Base-by-base conservation (phyloP, 495 filamentous ascomycete genomes). In the Penicillium paxilli region DNA sequence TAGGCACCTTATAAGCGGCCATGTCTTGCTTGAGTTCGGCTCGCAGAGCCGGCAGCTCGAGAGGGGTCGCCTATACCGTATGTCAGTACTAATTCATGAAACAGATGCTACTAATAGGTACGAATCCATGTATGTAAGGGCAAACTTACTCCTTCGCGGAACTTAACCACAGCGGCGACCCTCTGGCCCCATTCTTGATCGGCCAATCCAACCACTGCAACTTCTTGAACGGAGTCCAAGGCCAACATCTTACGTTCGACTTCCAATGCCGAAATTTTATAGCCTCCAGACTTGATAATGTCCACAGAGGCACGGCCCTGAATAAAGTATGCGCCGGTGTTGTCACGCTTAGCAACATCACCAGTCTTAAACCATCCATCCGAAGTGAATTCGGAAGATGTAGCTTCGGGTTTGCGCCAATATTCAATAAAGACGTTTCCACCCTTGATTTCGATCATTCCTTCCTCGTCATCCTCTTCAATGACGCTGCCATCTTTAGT, bases 311-410 rank as follows among this genome's bases (percentile, higher is more conserved):
- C 72, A 3, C 75, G 72, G 14, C 73, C 75, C 55, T 77, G 71
- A 48, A 78, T 77, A 12, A 65, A 76, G 48, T 76, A 74, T 6
- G 72, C 72, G 5, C 75, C 75, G 5, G 51, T 58, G n/a, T 49
- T 55, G 49, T 76, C 67, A 7, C 72, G 68, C 10, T 59, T 57
- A 8, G 74, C 75, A 1, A 77, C 69, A 52, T 78, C 75, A n/a
- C 75, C 75, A 5, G 75, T 78, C 61, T 74, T 74, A 59, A 78
- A 77, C 74, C 73, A 78, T 22, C 73, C 76, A 37, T 79, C 77
- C 12, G 54, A 38, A 0, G 71, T 76, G 33, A 77, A 76, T 41
- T 73, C 74, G 20, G 72, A 70, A 8, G 60, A 58, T 4, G 75
- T 78, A 0, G 72, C 72, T 32, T 75, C 71, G 1, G 72, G 70